Base-by-base conservation (phyloP, 345 rosid species). In the Zanthoxylum bungeanum region DNA sequence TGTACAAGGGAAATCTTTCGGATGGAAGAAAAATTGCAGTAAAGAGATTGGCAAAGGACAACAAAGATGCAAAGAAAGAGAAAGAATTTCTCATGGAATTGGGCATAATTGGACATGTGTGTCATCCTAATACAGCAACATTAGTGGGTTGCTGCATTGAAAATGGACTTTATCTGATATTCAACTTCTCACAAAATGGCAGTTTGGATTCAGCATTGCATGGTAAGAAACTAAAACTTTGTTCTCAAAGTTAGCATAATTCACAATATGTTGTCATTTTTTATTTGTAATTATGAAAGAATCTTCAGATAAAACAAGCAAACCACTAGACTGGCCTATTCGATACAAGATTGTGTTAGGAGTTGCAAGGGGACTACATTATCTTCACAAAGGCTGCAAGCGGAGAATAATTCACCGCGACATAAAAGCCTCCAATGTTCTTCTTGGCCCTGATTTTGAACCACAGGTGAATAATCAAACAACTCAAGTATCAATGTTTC, bases 321-420 rank as follows among this genome's bases (percentile, higher is more conserved):
- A 60, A 75, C n/a, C 76, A 40, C 78, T 94, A 12, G 83, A 85
- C 28, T 94, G 98, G 98, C 79, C 85, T 37, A 60, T 78, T 47
- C 83, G 97, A 47, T 90, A 84, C 86, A 90, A 86, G 81, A 90
- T 94, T 34, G 90, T 83, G 0, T 50, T 90, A 14, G 98, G 98
- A 76, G 87, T 94, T 36, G 85, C 95, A 6, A 81, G 85, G 72
- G 98, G 97, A 31, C 84, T 94, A 65, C 97, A 94, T 70, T 94
- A 92, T 79, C 92, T 94, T 25, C 97, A 94, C 64, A 90, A 89
- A 80, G 83, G 89, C 51, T 94, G 98, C 81, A 92, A 80, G 73
- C 98, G 83, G 36, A 75, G 97, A 39, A 92, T 94, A 65, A 94
- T 94, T 57, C 98, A 94, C 75, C 93, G 98, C 0, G 98, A 94